Evolutionary conservation across 768 basidiomycete genomes (phyloP).

Genomic region (Kwoniella sp.): DNA sequence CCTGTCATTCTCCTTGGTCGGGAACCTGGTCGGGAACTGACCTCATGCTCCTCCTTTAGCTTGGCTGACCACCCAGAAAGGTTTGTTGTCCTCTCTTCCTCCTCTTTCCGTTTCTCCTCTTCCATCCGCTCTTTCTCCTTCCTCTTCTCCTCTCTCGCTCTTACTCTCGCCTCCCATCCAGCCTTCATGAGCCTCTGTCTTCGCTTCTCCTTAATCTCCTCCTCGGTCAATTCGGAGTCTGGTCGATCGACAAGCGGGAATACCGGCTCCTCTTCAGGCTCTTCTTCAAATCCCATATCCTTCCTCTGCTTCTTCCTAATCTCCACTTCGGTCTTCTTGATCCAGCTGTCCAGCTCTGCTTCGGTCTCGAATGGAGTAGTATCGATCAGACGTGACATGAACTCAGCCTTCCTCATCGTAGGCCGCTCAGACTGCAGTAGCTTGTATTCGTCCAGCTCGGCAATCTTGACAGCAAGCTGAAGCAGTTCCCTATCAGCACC

Average conservation of each 20-base stretch:
- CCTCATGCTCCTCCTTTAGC: conserved; percentile 79
- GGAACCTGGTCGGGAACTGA: too few relatives aligned
- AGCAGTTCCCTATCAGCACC: neutral
- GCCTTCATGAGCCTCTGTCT: conserved; percentile 91
- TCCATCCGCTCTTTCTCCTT: conserved; percentile 65
- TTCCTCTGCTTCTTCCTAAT: conserved; percentile 78
- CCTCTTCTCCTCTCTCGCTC: conserved; percentile 82
- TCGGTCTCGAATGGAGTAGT: conserved; percentile 63
- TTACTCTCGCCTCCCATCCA: conserved; percentile 84
- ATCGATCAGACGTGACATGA: conserved; percentile 58
- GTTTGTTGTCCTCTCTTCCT: conserved; percentile 73
- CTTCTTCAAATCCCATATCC: conserved; percentile 73
- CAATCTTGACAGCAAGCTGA: conserved; percentile 38
- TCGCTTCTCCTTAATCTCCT: conserved; percentile 88
- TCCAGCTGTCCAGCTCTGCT: conserved; percentile 61
- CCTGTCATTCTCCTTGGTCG: too few relatives aligned
- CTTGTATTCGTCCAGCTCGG: conserved; percentile 64
- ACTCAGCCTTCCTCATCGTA: conserved; percentile 67
- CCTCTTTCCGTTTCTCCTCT: conserved; percentile 60
- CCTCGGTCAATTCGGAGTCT: conserved; percentile 88
- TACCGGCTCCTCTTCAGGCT: conserved; percentile 66
- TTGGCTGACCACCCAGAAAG: conserved; percentile 72
- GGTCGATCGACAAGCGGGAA: conserved; percentile 92
- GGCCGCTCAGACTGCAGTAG: conserved; percentile 28
- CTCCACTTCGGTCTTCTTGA: conserved; percentile 81